Evolutionary conservation across 2,329 filamentous ascomycete genomes (phyloP), one percentile per base, ranked within the genome.

Genomic region (Fusarium oligoseptatum): DNA sequence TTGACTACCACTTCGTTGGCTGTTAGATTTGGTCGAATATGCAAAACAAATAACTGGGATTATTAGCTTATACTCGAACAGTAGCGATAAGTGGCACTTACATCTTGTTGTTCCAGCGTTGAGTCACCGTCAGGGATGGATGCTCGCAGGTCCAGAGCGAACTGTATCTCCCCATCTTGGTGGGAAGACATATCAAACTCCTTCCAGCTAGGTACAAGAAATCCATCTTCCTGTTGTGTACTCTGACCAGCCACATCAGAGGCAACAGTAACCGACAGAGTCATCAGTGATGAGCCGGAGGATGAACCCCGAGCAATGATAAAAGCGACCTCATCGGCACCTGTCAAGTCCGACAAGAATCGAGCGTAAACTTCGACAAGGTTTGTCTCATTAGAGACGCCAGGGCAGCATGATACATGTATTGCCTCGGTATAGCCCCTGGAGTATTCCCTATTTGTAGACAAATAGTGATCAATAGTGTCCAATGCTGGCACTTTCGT

Each of bases 401-500:
- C 34, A n/a, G 22, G n/a, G 48, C 3, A 41, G 43, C 32, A 63
- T 52, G 60, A n/a, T 12, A 63, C 11, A 12, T 39, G 15, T 39
- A 52, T 37, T 39, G 22, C 20, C 43, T 63, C 22, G 20, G 45
- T 52, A 12, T 15, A 50, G n/a, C 32, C 43, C 45, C 22, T 56
- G 20, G 32, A 9, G 29, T 37, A 37, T 36, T 55, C 15, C 32
- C 34, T 27, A 50, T 22, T 7, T 3, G 22, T 8, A 24, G 17
- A 36, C 60, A 63, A 55, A 24, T 64, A 64, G 34, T 56, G 48
- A 64, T 64, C 61, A 27, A 43, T 24, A 6, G 34, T 56, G 15
- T 64, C 61, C 36, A 64, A 24, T 34, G 48, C 27, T 34, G 48
- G 61, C n/a, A 64, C 61, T 56, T 56, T 56, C 34, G 61, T 64